Base-by-base conservation (phyloP, 78 protist genomes). In the Dictyostelium citrinum region DNA sequence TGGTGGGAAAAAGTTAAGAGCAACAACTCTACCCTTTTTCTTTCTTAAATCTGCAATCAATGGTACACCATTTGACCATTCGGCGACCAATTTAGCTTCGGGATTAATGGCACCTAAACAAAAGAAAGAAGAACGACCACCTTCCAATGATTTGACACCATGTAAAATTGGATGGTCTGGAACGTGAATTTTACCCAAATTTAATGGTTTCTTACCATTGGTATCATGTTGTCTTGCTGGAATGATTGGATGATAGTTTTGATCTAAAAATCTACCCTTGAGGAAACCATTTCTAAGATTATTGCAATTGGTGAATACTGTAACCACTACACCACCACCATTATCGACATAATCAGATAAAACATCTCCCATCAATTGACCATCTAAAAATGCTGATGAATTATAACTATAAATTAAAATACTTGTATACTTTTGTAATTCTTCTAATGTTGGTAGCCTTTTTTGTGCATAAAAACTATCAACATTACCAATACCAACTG, bases 311-410 rank as follows among this genome's bases (percentile, higher is more conserved):
- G 93, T 88, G 39, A 88, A 88, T 7, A 88, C 93, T 64, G 93
- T 88, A 24, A 88, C 93, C 5, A 88, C 93, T 14, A 88, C 93
- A 67, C 93, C 93, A 33, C 93, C 93, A 33, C 93, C 93, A 78
- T 88, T 88, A 41, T 88, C 93, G 3, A 88, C 85, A 88, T 88
- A 88, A 20, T 88, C 93, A 0, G 93, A 20, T 27, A 88, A n/a
- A 2, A 88, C 85, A 78, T 88, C 93, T 68, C 93, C 93, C 93
- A 88, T 88, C 9, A 55, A 33, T 68, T 78, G 85, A 46, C 93
- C 93, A 78, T 68, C 74, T 64, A 88, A 41, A 46, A 88, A 88
- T 17, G 93, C 93, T 5, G 85, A 78, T 78, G 85, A 78, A 67
- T 88, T 88, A 27, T 88, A 88, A 88, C 85, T 78, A 35, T 88